Base-by-base conservation (phyloP, 139 green algal species). In the Axilococcus clingmanii region DNA sequence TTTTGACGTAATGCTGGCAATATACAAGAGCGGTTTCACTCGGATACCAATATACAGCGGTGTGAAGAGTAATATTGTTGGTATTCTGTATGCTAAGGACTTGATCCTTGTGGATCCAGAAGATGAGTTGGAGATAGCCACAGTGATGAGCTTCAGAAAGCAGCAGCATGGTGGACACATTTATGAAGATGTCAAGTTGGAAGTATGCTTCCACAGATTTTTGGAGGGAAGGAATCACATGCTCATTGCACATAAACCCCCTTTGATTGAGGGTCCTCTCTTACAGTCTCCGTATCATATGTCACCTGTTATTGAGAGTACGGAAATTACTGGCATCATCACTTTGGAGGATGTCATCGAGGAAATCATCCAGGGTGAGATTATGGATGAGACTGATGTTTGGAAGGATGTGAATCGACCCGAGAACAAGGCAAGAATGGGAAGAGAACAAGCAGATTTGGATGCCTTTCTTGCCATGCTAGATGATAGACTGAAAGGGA, bases 81-180 rank as follows among this genome's bases (percentile, higher is more conserved):
- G 71, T 29, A 61, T 88, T 16, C 50, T 88, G 22, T 83, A 73
- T 52, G 61, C 55, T 3, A 88, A 88, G 57, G 80, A 88, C 53
- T 66, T 88, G 24, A 79, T 88, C 43, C 59, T 87, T 24, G 66
- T 87, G 16, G 76, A 87, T 47, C 72, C 76, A 3, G 69, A 81
- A n/a, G 79, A 87, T 55, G 65, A 79, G 55, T 65, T 84, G 8
- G 76, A 87, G 49, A 34, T 87, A 4, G 25, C 54, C 20, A 63
- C 79, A 5, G 59, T 87, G 16, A 35, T 84, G 9, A 63, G 67
- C 0, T 82, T 87, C 60, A 63, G 64, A 53, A 22, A 22, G 20
- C 33, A 38, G 12, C 23, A 15, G 44, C 44, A 51, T 51, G 24
- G 44, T 36, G 44, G 44, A 15, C 44, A 35, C 12, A 48, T 87